Conservation (phyloP, 805 yeast genomes). For the Tetrapisispora taiwanensis region DNA sequence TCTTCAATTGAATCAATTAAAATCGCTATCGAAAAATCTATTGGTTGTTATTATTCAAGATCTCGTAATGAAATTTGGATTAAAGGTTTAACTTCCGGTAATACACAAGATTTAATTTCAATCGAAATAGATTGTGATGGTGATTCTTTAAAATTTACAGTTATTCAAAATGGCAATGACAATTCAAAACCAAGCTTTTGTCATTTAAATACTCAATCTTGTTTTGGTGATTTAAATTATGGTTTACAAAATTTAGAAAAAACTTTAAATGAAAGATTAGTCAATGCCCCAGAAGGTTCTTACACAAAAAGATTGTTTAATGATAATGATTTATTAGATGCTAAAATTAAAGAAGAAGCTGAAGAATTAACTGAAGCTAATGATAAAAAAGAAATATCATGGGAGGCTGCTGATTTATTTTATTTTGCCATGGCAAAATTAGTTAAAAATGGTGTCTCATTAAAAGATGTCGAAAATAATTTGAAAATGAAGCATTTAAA, state of each 20-base stretch:
- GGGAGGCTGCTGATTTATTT: constrained; percentile 95
- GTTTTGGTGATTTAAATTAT: constrained; percentile 56
- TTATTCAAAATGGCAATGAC: constrained; percentile 44
- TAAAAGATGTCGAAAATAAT: constrained; percentile 75
- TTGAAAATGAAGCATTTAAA: constrained; percentile 75
- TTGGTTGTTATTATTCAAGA: constrained; percentile 92
- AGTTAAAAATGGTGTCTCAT: constrained; percentile 64
- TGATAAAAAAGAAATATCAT: constrained; percentile 59
- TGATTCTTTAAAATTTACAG: constrained; percentile 81
- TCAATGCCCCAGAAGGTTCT: constrained; percentile 78
- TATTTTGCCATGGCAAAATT: constrained; percentile 68
- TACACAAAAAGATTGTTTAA: constrained; percentile 81
- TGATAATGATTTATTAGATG: constrained; percentile 64
- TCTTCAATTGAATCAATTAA: constrained; percentile 74
- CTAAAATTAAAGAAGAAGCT: constrained; percentile 91
- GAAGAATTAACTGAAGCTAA: constrained; percentile 88
- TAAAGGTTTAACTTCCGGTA: constrained; percentile 95
- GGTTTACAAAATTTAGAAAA: constrained; percentile 61
- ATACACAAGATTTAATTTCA: constrained; percentile 65
- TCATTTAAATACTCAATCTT: constrained; percentile 68
- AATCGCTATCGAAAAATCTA: constrained; percentile 68
- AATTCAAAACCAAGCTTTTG: constrained; percentile 78
- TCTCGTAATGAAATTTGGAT: constrained; percentile 84
- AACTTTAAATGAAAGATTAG: constrained; percentile 51
- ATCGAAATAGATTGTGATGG: constrained; percentile 83